Conservation (phyloP, 768 basidiomycete genomes). For the Rhizopogon vinicolor region DNA sequence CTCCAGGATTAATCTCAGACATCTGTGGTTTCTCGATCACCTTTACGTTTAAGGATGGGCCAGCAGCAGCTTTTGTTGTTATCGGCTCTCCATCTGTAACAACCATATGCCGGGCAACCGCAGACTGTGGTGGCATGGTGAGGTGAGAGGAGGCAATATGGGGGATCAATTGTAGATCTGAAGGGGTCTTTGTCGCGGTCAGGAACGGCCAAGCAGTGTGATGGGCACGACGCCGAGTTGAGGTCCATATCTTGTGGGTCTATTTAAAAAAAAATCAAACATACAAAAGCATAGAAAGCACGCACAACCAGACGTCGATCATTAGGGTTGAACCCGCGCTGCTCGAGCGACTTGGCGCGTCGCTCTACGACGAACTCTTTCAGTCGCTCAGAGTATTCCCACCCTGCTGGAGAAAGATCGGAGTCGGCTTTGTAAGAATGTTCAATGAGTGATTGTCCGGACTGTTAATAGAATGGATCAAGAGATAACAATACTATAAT, state of each 20-base stretch:
- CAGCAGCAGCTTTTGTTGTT: constrained; percentile 2
- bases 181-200: constrained; percentile 23
- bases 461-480: constrained; percentile 40
- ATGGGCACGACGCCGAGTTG: constrained; percentile 85
- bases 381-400: constrained; percentile 89
- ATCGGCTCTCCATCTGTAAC: neutral
- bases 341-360: constrained; percentile 69
- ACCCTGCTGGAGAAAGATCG: constrained; percentile 90
- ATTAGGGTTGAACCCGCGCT: constrained; percentile 57
- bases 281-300: constrained; percentile 2
- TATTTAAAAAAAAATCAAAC: neutral
- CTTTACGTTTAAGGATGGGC: constrained; percentile 50
- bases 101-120: neutral
- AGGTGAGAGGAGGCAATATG: neutral
- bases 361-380: constrained; percentile 89
- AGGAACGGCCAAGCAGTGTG: constrained; percentile 97
- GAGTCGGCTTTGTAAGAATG: constrained; percentile 99
- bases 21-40: constrained; percentile 96
- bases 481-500: neutral
- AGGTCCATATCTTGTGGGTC: constrained; percentile 85
- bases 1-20: constrained; percentile 96
- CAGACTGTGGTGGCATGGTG: neutral
- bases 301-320: constrained; percentile 66
- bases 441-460: constrained; percentile 97
- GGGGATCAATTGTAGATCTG: constrained; percentile 5